phyloP scores from a whole-genome alignment of 495 filamentous ascomycete genomes.

The Penicillium simplicissimum region DNA sequence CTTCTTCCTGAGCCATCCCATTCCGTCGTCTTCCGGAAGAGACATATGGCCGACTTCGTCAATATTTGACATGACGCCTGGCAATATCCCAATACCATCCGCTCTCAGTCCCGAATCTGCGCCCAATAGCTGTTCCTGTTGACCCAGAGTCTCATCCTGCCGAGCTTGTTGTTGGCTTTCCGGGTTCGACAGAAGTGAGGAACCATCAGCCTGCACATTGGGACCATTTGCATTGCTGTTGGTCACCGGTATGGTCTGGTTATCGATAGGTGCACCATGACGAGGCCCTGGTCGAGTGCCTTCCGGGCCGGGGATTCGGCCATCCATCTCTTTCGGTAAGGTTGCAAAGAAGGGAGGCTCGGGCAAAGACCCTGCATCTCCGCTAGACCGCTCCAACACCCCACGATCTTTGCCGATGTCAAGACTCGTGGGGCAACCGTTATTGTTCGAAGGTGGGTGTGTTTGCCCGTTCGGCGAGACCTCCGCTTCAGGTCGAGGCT shows the following conservation, averaged over 20 bases:
- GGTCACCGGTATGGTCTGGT: neutral
- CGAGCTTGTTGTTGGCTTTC: neutral
- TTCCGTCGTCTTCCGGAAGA: conserved; percentile 92
- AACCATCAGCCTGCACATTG: neutral
- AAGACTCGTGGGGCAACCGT: conserved; percentile 12
- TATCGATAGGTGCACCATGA: conserved; percentile 6
- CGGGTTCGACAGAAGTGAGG: neutral
- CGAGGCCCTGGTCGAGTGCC: conserved; percentile 14
- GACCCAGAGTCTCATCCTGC: neutral
- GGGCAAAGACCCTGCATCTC: conserved; percentile 31
- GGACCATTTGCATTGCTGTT: neutral
- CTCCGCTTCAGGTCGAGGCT: conserved; percentile 19
- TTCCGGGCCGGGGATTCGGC: conserved; percentile 25
- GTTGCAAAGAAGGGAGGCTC: conserved; percentile 27
- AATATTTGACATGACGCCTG: conserved; percentile 14
- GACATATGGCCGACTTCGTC: conserved; percentile 30
- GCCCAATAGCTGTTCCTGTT: neutral
- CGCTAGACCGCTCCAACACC: conserved; percentile 10
- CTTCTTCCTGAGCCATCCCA: conserved; percentile 69
- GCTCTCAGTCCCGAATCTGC: neutral
- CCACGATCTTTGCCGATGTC: conserved; percentile 18
- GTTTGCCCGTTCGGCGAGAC: conserved; percentile 18
- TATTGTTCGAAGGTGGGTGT: conserved; percentile 10
- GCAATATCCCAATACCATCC: conserved; percentile 1
- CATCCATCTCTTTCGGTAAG: conserved; percentile 34